phyloP scores from a whole-genome alignment of 2,329 filamentous ascomycete genomes.

The Berkeleyomyces rouxiae region DNA sequence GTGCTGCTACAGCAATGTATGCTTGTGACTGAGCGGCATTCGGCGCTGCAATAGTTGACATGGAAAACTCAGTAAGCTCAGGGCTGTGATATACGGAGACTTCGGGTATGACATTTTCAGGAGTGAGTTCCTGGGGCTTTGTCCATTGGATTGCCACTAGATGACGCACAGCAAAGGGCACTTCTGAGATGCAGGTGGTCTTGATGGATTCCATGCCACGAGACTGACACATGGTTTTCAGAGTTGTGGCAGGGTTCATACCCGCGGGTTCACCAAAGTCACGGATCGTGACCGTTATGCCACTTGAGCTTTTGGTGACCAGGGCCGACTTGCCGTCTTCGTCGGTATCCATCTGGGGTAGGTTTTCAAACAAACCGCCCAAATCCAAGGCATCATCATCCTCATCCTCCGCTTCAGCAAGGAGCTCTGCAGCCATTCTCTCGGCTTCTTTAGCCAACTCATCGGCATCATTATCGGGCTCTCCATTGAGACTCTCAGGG shows the following conservation, averaged over 20 bases:
- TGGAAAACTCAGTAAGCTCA: conserved; percentile 45
- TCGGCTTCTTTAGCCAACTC: conserved; percentile 41
- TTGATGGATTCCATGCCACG: conserved; percentile 55
- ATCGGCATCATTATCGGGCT: conserved; percentile 22
- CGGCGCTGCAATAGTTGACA: conserved; percentile 57
- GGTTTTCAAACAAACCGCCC: conserved; percentile 36
- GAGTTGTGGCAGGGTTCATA: conserved; percentile 53
- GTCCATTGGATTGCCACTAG: conserved; percentile 63
- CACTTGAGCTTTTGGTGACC: conserved; percentile 34
- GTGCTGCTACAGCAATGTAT: conserved; percentile 62
- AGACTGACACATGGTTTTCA: conserved; percentile 79
- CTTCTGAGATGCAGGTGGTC: conserved; percentile 55
- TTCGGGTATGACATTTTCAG: conserved; percentile 28
- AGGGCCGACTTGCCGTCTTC: conserved; percentile 40
- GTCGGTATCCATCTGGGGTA: conserved; percentile 45
- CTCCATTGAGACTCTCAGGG: background rate
- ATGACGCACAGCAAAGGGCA: conserved; percentile 60
- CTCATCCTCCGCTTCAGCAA: conserved; percentile 33
- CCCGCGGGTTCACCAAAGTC: conserved; percentile 78
- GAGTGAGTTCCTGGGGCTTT: conserved; percentile 43
- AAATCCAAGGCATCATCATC: conserved; percentile 36
- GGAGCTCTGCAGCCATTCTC: conserved; percentile 39
- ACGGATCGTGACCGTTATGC: conserved; percentile 32
- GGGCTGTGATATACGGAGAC: conserved; percentile 24
- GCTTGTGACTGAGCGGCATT: conserved; percentile 70